Evolutionary conservation across 2,329 filamentous ascomycete species (phyloP), one percentile per base, ranked within the genome.

Genomic region (Cryphonectria radicalis): DNA sequence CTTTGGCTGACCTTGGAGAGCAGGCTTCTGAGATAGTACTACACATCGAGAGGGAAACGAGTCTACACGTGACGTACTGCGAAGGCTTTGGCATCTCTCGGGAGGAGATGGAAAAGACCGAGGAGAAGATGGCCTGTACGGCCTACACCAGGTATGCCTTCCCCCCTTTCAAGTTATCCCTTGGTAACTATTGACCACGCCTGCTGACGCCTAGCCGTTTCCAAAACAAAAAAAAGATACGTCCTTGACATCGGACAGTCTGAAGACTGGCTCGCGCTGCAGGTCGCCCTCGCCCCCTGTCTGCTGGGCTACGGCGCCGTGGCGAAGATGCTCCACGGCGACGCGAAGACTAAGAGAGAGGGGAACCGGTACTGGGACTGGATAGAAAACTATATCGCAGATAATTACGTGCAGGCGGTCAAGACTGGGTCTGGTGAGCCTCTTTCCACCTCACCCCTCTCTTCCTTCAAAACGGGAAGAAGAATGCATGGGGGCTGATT

Each of bases 211-310:
- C 2, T 35, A 7, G 46, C 11, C 22, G 46, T 32, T 10, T 77
- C 32, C 32, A 32, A 32, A 3, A 32, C 2, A 32, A 32, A 32
- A 32, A 11, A 19, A 13, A 73, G 92, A 78, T 97, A 95, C 79
- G 91, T 97, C 37, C 89, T 98, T 69, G 95, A 98, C 77, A 87
- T 97, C 28, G 95, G 95, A 8, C 90, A 94, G 76, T 94, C 92
- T 1, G 90, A 96, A 78, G 94, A 97, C 82, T 97, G 92, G 90
- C 85, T 98, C 62, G 94, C 91, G 4, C 87, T 98, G 13, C 94
- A 97, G 77, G 85, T 98, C 73, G 91, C 93, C 5, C 86, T 98
- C 68, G 90, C 95, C 19, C 94, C 95, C 0, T 98, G 95, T 78
- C 85, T 97, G 43, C 87, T 98, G n/a, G 95, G 95, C 59, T 98